Percentiles rank a stretch among this genome's conserved stretches.
Evolutionary conservation across 2,329 filamentous ascomycete genomes (phyloP).

Genomic region (Trichophyton verrucosum): DNA sequence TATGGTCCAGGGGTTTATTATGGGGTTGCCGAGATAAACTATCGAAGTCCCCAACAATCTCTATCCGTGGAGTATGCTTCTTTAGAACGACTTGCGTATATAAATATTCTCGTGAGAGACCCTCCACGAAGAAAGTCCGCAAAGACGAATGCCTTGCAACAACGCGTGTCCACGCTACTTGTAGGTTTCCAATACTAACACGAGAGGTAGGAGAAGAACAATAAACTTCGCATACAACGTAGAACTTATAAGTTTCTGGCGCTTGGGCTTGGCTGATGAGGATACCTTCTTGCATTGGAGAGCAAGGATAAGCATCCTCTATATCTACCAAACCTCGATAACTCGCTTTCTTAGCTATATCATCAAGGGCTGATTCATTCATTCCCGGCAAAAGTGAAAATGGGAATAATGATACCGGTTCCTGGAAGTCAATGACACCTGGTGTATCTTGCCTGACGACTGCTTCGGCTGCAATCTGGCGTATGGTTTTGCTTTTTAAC

Average conservation of each 20-base stretch:
- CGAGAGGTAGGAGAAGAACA: background rate
- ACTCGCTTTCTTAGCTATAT: background rate
- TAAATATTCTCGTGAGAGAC: background rate
- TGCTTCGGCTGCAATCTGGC: background rate
- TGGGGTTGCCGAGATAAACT: background rate
- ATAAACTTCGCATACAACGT: background rate
- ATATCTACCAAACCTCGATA: background rate
- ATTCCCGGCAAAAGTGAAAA: background rate
- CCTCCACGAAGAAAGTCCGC: background rate
- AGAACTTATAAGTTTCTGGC: background rate
- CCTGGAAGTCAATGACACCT: background rate
- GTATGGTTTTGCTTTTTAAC: background rate
- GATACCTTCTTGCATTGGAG: slow-evolving; percentile 7
- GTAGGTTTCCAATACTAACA: background rate
- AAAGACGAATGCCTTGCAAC: background rate
- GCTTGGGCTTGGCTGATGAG: slow-evolving; percentile 1
- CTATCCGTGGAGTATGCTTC: background rate
- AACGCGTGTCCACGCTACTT: background rate
- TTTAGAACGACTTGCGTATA: background rate
- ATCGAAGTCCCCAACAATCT: background rate
- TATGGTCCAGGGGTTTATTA: background rate
- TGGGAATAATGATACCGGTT: background rate
- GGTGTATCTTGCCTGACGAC: background rate
- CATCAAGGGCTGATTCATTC: background rate
- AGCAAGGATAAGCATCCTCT: slow-evolving; percentile 7